Evolutionary conservation across 768 basidiomycete species (phyloP).

Genomic region (Boletus reticuloceps): DNA sequence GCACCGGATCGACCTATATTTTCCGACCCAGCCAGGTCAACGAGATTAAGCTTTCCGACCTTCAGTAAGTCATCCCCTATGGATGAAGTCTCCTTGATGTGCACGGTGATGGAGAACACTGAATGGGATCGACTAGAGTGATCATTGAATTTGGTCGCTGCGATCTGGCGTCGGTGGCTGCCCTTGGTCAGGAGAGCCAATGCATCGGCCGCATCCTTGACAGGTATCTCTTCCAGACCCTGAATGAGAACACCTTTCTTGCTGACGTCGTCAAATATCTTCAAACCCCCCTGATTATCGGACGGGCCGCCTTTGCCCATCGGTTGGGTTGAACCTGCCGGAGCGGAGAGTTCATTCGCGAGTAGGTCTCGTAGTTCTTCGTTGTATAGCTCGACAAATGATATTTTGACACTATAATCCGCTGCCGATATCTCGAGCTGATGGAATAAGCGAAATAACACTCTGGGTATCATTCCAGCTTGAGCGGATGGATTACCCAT

Average conservation of each 20-base stretch:
- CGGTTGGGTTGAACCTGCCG: conserved; percentile 65
- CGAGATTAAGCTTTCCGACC: conserved; percentile 94
- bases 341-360: conserved; percentile 70
- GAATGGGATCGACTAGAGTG: conserved; percentile 97
- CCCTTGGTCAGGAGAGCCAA: conserved; percentile 84
- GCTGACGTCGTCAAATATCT: conserved; percentile 89
- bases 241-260: conserved; percentile 93
- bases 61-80: conserved; percentile 86
- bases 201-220: conserved; percentile 81
- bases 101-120: conserved; percentile 94
- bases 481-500: conserved; percentile 85
- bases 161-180: conserved; percentile 87
- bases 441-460: conserved; percentile 86
- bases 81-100: conserved; percentile 77
- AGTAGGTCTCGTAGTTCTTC: conserved; percentile 96
- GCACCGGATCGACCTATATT: conserved; percentile 96
- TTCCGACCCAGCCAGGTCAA: conserved; percentile 96
- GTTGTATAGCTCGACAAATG: conserved; percentile 95
- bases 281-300: conserved; percentile 60
- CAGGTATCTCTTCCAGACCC: conserved; percentile 86
- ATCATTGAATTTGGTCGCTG: conserved; percentile 96
- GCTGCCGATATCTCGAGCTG: conserved; percentile 71
- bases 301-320: conserved; percentile 64
- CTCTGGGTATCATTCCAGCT: conserved; percentile 96
- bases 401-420: conserved; percentile 92